These are phyloP conservation scores for Cordyceps farinosa DNA, from an alignment of 2,329 filamentous ascomycete genomes.

Conservation along the genomic window DNA sequence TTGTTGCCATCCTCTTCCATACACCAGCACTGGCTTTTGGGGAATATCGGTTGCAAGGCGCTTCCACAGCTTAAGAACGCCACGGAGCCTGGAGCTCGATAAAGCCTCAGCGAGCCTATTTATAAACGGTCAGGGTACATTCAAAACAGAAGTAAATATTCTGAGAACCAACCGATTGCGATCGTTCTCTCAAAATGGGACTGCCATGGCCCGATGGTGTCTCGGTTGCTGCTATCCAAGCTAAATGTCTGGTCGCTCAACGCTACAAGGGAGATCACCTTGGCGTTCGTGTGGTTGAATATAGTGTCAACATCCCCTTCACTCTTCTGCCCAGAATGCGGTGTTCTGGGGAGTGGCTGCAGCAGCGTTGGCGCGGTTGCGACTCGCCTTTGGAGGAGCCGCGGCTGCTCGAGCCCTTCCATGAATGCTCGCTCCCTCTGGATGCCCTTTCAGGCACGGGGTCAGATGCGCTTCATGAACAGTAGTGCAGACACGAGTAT, in stretches of 20 bases:
- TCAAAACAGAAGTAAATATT: not conserved
- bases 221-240: conserved; percentile 50
- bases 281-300: conserved; percentile 11
- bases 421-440: not conserved
- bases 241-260: conserved; percentile 14
- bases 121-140: not conserved
- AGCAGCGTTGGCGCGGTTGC: conserved; percentile 31
- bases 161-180: conserved; percentile 59
- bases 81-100: conserved; percentile 79
- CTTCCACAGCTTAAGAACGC: conserved; percentile 84
- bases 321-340: not conserved
- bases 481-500: not conserved
- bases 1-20: conserved; percentile 75
- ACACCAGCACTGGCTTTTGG: conserved; percentile 91
- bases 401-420: not conserved
- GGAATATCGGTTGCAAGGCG: conserved; percentile 80
- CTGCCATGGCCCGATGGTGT: conserved; percentile 62
- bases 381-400: conserved; percentile 24
- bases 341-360: not conserved
- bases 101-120: conserved; percentile 72
- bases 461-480: not conserved
- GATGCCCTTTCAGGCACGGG: not conserved
- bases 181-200: conserved; percentile 77
- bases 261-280: conserved; percentile 19
- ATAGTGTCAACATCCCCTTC: not conserved